Conservation (phyloP, 371 early-diverging fungal genomes). For the Syncephalastrum contaminatum region DNA sequence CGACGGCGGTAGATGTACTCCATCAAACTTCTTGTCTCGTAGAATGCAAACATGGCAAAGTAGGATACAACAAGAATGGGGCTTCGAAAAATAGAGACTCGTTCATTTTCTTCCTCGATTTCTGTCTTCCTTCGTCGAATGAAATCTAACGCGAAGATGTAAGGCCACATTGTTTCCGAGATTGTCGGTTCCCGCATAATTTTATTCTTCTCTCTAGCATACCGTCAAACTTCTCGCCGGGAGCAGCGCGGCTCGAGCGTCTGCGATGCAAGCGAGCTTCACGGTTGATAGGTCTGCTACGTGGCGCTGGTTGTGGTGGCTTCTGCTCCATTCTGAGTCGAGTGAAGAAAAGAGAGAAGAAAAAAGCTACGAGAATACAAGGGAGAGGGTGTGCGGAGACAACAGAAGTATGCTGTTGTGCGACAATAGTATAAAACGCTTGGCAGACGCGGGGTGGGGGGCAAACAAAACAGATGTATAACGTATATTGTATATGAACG, state of each 20-base stretch:
- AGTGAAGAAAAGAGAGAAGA: too few relatives aligned
- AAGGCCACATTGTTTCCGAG: not conserved
- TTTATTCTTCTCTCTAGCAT: not conserved
- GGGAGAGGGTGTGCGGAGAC: too few relatives aligned
- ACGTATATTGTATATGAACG: too few relatives aligned
- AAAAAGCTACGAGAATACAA: too few relatives aligned
- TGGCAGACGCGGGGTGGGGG: too few relatives aligned
- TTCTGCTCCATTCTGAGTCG: too few relatives aligned
- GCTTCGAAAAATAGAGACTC: conserved; percentile 22
- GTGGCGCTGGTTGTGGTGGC: too few relatives aligned
- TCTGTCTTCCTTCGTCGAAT: conserved; percentile 24
- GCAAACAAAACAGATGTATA: too few relatives aligned
- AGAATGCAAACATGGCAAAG: conserved; percentile 23
- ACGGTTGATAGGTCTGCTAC: too few relatives aligned
- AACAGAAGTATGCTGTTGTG: too few relatives aligned
- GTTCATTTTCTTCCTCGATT: conserved; percentile 20
- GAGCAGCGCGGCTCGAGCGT: conserved; percentile 23
- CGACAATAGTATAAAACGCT: too few relatives aligned
- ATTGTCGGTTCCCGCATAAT: conserved; percentile 1
- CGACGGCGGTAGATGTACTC: conserved; percentile 3
- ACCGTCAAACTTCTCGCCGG: conserved; percentile 31
- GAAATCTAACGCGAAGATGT: conserved; percentile 14
- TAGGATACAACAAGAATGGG: conserved; percentile 22
- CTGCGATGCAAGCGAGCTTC: conserved; percentile 10
- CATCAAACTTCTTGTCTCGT: conserved; percentile 16